Percentiles rank a stretch among this genome's conserved stretches.
phyloP scores from a whole-genome alignment of 768 basidiomycete genomes.

The Macrolepiota dolichaula region DNA sequence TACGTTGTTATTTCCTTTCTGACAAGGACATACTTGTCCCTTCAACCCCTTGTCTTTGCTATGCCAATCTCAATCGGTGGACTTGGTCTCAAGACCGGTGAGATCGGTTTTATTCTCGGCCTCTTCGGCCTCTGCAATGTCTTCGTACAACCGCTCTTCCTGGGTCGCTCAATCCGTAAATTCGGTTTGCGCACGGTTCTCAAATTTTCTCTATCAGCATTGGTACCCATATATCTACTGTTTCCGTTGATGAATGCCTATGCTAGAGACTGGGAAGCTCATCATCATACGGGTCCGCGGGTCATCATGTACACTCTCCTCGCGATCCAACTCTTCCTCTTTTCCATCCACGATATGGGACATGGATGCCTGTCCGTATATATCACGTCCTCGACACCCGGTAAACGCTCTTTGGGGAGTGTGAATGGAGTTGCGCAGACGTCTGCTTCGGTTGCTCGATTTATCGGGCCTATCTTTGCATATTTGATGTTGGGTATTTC shows the following conservation, averaged over 20 bases:
- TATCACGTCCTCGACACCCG: conserved; percentile 50
- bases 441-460: conserved; percentile 42
- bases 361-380: conserved; percentile 28
- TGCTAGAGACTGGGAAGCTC: conserved; percentile 25
- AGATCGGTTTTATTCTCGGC: conserved; percentile 57
- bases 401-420: conserved; percentile 51
- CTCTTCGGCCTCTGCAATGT: conserved; percentile 18
- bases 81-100: conserved; percentile 54
- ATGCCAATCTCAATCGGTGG: conserved; percentile 65
- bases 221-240: conserved; percentile 32
- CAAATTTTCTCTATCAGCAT: conserved; percentile 30
- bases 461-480: conserved; percentile 47
- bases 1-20: conserved; percentile 43
- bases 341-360: background rate
- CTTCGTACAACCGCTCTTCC: conserved; percentile 39
- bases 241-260: conserved; percentile 44
- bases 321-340: background rate
- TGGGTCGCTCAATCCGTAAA: conserved; percentile 33
- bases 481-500: conserved; percentile 56
- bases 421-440: conserved; percentile 58
- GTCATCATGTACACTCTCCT: background rate
- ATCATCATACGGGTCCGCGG: background rate
- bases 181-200: conserved; percentile 32
- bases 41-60: conserved; percentile 65
- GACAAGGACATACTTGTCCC: conserved; percentile 46